Percentiles rank a stretch among this genome's conserved stretches.
These are phyloP conservation scores for Canavalia gladiata DNA, from an alignment of 306 rosid genomes.

Conservation along the genomic window DNA sequence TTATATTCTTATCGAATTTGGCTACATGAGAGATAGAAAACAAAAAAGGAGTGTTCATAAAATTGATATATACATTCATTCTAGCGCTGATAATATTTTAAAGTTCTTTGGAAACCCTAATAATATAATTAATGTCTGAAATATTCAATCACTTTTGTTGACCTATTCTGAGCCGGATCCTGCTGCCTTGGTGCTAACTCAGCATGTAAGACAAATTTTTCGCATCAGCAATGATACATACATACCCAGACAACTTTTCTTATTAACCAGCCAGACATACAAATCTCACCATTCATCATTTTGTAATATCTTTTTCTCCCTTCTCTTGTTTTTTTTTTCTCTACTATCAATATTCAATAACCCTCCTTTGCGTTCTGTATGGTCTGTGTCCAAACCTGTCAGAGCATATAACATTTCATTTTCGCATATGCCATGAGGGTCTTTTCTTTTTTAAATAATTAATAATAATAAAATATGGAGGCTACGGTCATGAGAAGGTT, in stretches of 20 bases:
- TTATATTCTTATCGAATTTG: constrained; percentile 28
- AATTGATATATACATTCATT: constrained; percentile 51
- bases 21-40: constrained; percentile 37
- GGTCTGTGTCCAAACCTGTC: constrained; percentile 25
- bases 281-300: constrained; percentile 19
- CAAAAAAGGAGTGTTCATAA: constrained; percentile 41
- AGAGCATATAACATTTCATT: constrained; percentile 30
- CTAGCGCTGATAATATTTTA: constrained; percentile 45
- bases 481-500: constrained; percentile 56
- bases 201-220: constrained; percentile 40
- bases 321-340: background rate
- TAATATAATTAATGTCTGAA: constrained; percentile 43
- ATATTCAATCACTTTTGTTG: constrained; percentile 40
- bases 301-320: background rate
- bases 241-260: constrained; percentile 8
- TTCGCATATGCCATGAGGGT: constrained; percentile 33
- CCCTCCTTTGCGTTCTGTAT: constrained; percentile 11
- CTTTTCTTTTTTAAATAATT: constrained; percentile 2
- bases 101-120: constrained; percentile 40
- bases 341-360: constrained; percentile 13
- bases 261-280: constrained; percentile 21
- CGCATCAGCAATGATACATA: constrained; percentile 37
- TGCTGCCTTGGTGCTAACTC: constrained; percentile 47
- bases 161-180: constrained; percentile 50
- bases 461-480: constrained; percentile 14